phyloP scores from a whole-genome alignment of 768 basidiomycete species.

The Russula ochroleuca region DNA sequence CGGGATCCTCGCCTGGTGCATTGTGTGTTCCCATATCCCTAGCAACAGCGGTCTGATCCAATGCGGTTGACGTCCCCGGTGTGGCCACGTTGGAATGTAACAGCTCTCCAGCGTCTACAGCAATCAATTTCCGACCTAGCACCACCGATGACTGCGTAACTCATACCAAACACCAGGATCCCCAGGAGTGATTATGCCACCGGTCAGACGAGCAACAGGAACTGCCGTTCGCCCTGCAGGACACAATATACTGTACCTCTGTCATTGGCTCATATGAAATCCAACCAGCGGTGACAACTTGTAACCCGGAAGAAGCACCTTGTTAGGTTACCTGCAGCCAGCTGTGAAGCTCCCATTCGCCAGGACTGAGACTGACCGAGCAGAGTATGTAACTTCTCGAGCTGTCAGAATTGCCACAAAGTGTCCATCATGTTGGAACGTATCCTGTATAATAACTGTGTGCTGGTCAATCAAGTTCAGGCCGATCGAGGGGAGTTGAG shows the following conservation, averaged over 20 bases:
- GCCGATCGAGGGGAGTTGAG: neutral
- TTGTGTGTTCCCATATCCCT: neutral
- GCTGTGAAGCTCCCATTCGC: neutral
- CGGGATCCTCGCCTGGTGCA: neutral
- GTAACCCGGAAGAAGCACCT: neutral
- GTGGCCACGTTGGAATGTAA: neutral
- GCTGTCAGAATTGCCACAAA: neutral
- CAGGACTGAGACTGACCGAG: neutral
- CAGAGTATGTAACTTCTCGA: neutral
- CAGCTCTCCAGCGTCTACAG: neutral
- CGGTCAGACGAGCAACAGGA: neutral
- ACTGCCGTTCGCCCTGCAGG: no score
- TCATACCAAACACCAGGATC: no score
- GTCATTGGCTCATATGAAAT: neutral
- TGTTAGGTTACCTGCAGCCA: neutral
- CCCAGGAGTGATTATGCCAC: no score
- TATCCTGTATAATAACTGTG: neutral
- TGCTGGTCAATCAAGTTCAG: neutral
- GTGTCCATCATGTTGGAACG: neutral
- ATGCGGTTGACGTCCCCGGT: neutral
- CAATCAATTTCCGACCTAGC: neutral
- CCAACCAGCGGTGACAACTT: neutral
- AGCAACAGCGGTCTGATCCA: neutral
- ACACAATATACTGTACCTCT: neutral
- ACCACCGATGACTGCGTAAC: neutral